Evolutionary conservation across 768 basidiomycete genomes (phyloP).

Genomic region (Hygrophorus russula): DNA sequence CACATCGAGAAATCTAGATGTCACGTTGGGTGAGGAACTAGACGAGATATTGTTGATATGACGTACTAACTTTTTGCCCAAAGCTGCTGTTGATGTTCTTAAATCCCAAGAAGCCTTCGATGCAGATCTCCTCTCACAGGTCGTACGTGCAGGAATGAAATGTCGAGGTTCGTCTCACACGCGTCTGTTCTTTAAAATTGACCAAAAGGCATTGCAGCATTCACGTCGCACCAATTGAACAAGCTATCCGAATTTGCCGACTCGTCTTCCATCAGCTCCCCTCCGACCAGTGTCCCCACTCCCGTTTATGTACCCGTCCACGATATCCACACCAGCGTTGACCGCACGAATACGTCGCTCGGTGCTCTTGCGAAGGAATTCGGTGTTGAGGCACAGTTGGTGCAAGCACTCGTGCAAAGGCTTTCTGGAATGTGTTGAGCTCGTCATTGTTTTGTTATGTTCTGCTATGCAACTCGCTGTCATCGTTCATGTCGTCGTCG

Average conservation of each 20-base stretch:
- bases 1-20: slow-evolving; percentile 17
- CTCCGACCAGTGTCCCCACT: slow-evolving; percentile 3
- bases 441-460: too few relatives aligned
- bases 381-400: slow-evolving; percentile 56
- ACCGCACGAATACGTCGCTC: slow-evolving; percentile 12
- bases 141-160: slow-evolving; percentile 39
- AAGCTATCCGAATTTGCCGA: slow-evolving; percentile 35
- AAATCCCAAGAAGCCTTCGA: slow-evolving; percentile 34
- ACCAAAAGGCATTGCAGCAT: slow-evolving; percentile 28
- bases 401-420: slow-evolving; percentile 57
- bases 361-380: slow-evolving; percentile 62
- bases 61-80: slow-evolving; percentile 3
- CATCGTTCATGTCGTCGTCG: too few relatives aligned
- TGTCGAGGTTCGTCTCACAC: slow-evolving; percentile 41
- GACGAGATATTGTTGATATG: neutral
- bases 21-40: slow-evolving; percentile 23
- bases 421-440: slow-evolving; percentile 21
- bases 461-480: too few relatives aligned
- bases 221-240: slow-evolving; percentile 49
- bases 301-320: neutral
- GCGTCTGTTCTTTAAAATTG: neutral
- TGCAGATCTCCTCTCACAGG: slow-evolving; percentile 24
- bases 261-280: slow-evolving; percentile 10
- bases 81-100: slow-evolving; percentile 52
- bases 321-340: too few relatives aligned